A percentile compares a stretch with the other conserved stretches of the same genome.
phyloP scores from a whole-genome alignment of 2,329 filamentous ascomycete species.

The Alternaria sp. region DNA sequence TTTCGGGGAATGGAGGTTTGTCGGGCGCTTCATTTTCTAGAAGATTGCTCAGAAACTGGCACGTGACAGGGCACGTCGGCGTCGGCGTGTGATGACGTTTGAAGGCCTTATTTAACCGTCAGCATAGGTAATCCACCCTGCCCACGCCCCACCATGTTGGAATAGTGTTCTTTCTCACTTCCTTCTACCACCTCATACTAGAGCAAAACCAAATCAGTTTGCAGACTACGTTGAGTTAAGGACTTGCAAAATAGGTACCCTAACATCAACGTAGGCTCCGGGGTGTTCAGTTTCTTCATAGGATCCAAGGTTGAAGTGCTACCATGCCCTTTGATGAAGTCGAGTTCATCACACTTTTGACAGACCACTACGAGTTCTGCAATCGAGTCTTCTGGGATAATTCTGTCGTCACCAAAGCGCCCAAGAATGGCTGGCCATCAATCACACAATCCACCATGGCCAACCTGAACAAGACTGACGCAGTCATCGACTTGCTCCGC shows the following conservation, averaged over 20 bases:
- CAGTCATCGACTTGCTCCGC: neutral
- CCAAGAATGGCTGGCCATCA: neutral
- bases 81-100: neutral
- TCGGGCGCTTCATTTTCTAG: neutral
- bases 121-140: neutral
- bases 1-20: neutral
- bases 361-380: neutral
- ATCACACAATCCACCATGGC: neutral
- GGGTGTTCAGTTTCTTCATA: neutral
- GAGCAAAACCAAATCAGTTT: accelerated
- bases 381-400: neutral
- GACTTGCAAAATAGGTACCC: neutral
- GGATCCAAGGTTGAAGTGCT: neutral
- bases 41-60: neutral
- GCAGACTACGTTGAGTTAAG: neutral
- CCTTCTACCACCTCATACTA: neutral
- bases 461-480: neutral
- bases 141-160: neutral
- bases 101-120: neutral
- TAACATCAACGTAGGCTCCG: neutral
- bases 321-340: neutral
- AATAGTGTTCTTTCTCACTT: neutral
- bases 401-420: accelerated
- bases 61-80: neutral
- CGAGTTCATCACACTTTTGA: neutral